Base-by-base conservation (phyloP, 129 eudicot genomes). In the Tagetes erecta region DNA sequence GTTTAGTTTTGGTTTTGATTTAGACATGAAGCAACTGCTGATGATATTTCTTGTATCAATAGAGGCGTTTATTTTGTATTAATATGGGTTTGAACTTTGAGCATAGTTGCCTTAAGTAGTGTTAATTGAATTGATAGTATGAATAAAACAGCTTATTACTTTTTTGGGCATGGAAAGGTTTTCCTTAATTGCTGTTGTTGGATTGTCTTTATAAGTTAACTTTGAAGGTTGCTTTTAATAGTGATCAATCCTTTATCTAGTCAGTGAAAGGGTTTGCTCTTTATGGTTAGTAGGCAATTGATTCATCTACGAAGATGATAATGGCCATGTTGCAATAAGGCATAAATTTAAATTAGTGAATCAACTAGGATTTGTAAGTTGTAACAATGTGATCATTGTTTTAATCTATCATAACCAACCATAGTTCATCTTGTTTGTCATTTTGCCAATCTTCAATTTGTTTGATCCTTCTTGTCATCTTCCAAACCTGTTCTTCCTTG, bases 31-130 rank as follows among this genome's bases (percentile, higher is more conserved):
- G 9, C 30, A 30, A 30, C 11, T 13, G 80, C 65, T 77, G 81
- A 35, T 37, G 76, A 68, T 77, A 77, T 77, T 35, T 35, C 81
- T 68, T 44, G 51, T 68, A 68, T 77, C 76, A n/a, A 59, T 59
- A 47, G 63, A 47, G 63, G 62, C 50, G 4, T 34, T 75, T 36
- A 57, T 4, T 45, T 62, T 47, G 70, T 69, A 46, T 12, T 77
- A 35, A 36, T n/a, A 6, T 56, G 45, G 27, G 47, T 68, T 31
- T 64, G 50, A 4, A 27, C 40, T 57, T 8, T 57, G 13, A 38
- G 67, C 45, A 62, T 62, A 35, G 27, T 11, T 62, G 45, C 44
- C 5, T 62, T 62, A 62, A 60, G 7, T 5, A 55, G 11, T 60
- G 27, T 11, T 10, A 2, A 2, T 60, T 60, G 44, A 37, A 60